phyloP scores from a whole-genome alignment of 305 asterid genomes.

The Rubia occidens region DNA sequence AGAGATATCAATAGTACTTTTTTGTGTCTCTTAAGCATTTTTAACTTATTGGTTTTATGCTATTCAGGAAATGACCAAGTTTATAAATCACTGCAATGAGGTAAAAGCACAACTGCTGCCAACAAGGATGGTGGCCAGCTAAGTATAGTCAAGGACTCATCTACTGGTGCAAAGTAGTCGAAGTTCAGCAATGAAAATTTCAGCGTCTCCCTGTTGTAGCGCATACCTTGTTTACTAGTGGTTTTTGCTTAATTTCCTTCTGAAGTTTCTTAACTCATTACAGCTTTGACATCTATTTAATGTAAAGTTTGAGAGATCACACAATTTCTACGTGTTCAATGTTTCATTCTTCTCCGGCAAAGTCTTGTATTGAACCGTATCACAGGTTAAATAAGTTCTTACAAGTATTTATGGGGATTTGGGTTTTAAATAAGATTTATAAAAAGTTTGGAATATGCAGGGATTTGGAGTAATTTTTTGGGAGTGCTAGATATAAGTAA shows the following conservation, averaged over 20 bases:
- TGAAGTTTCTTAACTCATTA: background rate
- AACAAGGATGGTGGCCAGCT: constrained; percentile 89
- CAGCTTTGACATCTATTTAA: background rate
- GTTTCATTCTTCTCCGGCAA: background rate
- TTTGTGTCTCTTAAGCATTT: background rate
- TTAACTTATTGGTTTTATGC: background rate
- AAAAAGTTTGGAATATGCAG: too few relatives aligned
- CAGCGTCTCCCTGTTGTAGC: background rate
- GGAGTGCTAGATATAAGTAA: too few relatives aligned
- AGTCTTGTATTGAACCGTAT: too few relatives aligned
- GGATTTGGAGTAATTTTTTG: too few relatives aligned
- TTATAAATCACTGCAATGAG: constrained; percentile 80
- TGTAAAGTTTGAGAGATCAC: background rate
- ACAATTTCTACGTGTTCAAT: background rate
- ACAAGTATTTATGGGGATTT: too few relatives aligned
- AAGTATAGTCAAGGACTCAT: constrained; percentile 51
- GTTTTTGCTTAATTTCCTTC: background rate
- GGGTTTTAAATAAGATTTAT: too few relatives aligned
- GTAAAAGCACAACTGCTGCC: constrained; percentile 68
- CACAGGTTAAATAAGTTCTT: too few relatives aligned
- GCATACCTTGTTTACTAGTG: too few relatives aligned
- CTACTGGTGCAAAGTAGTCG: constrained; percentile 40
- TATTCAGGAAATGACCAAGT: constrained; percentile 75
- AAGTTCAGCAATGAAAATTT: background rate
- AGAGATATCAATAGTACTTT: background rate